Conservation (phyloP, 768 basidiomycete species). For the Phylloporus sp. region DNA sequence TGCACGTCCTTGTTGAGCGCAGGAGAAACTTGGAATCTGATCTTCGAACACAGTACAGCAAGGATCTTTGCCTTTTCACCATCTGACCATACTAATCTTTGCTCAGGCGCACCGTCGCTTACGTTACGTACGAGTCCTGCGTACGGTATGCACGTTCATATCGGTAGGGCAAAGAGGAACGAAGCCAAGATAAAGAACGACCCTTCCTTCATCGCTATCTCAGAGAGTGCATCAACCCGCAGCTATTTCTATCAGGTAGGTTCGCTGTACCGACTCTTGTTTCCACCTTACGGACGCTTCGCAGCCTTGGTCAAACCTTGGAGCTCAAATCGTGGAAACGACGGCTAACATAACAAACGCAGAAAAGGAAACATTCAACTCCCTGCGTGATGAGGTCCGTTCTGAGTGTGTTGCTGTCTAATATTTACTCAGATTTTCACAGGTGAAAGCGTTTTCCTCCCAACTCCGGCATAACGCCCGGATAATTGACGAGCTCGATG, state of each 20-base stretch:
- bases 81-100: conserved; percentile 7
- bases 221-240: conserved; percentile 61
- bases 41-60: conserved; percentile 54
- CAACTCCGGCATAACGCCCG: conserved; percentile 69
- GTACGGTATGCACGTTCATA: conserved; percentile 72
- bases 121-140: conserved; percentile 63
- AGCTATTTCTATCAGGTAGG: conserved; percentile 62
- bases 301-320: conserved; percentile 74
- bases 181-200: conserved; percentile 43
- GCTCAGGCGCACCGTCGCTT: conserved; percentile 62
- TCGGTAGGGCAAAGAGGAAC: conserved; percentile 62
- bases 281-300: neutral
- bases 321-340: conserved; percentile 58
- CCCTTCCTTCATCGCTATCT: conserved; percentile 50
- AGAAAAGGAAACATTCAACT: conserved; percentile 72
- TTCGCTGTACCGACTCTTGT: neutral
- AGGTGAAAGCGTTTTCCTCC: conserved; percentile 60
- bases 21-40: conserved; percentile 50
- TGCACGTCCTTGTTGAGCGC: conserved; percentile 41
- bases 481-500: conserved; percentile 83
- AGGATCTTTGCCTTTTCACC: conserved; percentile 6
- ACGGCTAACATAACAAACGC: conserved; percentile 45
- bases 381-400: conserved; percentile 59
- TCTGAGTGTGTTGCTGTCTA: neutral
- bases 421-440: neutral